Conservation (phyloP, 306 rosid species). For the Cucurbita argyrosperma region DNA sequence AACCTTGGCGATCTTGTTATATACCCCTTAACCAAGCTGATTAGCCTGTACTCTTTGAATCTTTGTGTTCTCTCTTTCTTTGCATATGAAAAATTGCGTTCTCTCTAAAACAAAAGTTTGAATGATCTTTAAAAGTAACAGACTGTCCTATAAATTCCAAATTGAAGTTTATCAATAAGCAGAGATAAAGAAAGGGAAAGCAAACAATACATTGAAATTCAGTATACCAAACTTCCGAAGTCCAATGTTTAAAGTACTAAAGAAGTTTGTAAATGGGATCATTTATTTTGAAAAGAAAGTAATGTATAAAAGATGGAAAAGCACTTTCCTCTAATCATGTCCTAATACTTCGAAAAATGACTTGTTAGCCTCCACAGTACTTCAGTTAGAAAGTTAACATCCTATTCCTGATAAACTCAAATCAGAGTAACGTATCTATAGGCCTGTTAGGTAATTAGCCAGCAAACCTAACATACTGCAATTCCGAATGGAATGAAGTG, state of each 20-base stretch:
- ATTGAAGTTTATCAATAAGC: not conserved
- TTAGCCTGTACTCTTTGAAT: not conserved
- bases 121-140: not conserved
- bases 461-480: not conserved
- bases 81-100: not conserved
- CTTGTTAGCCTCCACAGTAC: not conserved
- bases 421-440: not conserved
- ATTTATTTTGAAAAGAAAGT: too few relatives aligned
- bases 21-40: not conserved
- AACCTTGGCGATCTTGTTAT: slow-evolving; percentile 25
- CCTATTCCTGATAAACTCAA: not conserved
- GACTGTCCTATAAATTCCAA: not conserved
- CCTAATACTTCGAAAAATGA: not conserved
- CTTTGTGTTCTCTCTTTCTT: not conserved
- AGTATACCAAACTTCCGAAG: not conserved
- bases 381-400: not conserved
- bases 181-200: not conserved
- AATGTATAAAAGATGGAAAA: too few relatives aligned
- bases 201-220: not conserved
- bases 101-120: not conserved
- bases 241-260: too few relatives aligned
- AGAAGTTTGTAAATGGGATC: too few relatives aligned
- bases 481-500: not conserved
- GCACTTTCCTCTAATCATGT: too few relatives aligned
- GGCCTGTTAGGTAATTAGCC: not conserved